Evolutionary conservation across 495 filamentous ascomycete species (phyloP).

Genomic region (Trichoderma gamsii): DNA sequence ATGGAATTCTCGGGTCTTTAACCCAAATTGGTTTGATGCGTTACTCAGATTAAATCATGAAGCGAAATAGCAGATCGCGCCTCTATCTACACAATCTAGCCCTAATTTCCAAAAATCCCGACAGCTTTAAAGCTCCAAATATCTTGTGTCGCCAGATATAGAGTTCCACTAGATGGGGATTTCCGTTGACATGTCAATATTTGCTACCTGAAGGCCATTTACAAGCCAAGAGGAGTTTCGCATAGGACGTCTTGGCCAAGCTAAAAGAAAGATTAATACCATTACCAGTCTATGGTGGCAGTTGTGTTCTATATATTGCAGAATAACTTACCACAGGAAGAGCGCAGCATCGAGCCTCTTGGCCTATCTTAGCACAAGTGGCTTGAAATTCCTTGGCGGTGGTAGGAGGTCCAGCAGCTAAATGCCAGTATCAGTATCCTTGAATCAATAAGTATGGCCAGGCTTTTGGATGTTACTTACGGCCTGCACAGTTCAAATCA

Average conservation of each 20-base stretch:
- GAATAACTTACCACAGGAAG: not conserved
- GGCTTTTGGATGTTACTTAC: not conserved
- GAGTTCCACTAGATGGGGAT: too few species aligned
- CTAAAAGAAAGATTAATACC: not conserved
- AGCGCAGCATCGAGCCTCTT: not conserved
- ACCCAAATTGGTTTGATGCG: too few species aligned
- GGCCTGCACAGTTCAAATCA: slow-evolving; percentile 16
- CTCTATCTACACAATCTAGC: not conserved
- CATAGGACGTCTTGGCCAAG: not conserved
- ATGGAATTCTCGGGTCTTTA: too few species aligned
- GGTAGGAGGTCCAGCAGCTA: not conserved
- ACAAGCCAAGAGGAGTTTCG: not conserved
- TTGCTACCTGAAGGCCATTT: not conserved
- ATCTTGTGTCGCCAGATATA: not conserved
- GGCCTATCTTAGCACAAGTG: not conserved
- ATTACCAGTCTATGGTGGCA: too few species aligned
- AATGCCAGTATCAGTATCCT: not conserved
- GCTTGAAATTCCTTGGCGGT: not conserved
- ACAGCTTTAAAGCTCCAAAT: not conserved
- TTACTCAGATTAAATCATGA: too few species aligned
- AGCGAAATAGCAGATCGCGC: not conserved
- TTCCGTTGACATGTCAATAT: too few species aligned
- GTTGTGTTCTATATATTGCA: too few species aligned
- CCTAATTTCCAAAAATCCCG: not conserved
- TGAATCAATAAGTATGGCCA: too few species aligned